Evolutionary conservation across 257 asterid genomes (phyloP).

Genomic region (Leptodermis oblonga): DNA sequence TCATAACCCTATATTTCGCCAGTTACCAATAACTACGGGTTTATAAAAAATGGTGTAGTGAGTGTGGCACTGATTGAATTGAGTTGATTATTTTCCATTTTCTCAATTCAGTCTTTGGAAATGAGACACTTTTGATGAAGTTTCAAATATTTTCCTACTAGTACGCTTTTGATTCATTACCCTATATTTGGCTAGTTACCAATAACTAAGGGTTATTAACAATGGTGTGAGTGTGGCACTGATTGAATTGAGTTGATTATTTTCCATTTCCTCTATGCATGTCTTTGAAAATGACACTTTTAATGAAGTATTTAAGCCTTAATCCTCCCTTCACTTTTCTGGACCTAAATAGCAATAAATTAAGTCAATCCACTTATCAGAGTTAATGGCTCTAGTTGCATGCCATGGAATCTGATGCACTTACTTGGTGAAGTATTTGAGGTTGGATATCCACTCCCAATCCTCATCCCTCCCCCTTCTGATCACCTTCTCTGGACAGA

Average conservation of each 20-base stretch:
- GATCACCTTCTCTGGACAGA: neutral
- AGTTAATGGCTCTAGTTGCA: neutral
- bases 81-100: too few species aligned
- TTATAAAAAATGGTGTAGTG: too few species aligned
- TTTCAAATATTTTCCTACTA: too few species aligned
- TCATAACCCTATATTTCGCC: too few species aligned
- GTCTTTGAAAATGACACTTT: neutral
- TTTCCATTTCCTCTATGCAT: neutral
- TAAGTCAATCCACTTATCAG: neutral
- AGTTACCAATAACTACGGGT: too few species aligned
- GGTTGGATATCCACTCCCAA: neutral
- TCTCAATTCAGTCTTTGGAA: too few species aligned
- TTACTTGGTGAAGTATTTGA: neutral
- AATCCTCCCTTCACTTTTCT: neutral
- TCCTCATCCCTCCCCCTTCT: neutral
- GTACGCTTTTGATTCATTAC: too few species aligned
- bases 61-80: too few species aligned
- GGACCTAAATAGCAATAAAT: neutral
- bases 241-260: neutral
- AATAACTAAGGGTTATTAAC: neutral
- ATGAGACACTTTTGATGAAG: too few species aligned
- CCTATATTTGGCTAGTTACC: neutral
- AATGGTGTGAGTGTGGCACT: neutral
- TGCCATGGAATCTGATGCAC: too few species aligned
- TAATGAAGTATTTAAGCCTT: neutral